Percentiles rank a stretch among this genome's conserved stretches.
Evolutionary conservation across 306 rosid species (phyloP).

Genomic region (Amphicarpaea edgeworthii): DNA sequence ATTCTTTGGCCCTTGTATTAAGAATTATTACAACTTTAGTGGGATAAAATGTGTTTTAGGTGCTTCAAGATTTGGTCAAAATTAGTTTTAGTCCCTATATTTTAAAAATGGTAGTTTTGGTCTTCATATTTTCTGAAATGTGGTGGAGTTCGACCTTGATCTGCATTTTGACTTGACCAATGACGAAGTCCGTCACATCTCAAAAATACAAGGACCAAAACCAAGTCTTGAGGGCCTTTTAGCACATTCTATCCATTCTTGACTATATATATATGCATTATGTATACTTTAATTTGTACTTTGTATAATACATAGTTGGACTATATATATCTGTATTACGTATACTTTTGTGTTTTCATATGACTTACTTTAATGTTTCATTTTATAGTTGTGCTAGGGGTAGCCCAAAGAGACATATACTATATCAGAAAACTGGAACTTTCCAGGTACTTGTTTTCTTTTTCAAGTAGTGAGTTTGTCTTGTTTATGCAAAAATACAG

Average conservation of each 20-base stretch:
- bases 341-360: conserved; percentile 16
- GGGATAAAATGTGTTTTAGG: background rate
- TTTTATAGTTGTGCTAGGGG: conserved; percentile 93
- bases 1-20: background rate
- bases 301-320: background rate
- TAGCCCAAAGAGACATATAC: conserved; percentile 79
- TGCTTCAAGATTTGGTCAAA: background rate
- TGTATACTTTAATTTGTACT: background rate
- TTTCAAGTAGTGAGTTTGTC: background rate
- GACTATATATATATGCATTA: background rate
- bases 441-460: conserved; percentile 76
- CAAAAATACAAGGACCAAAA: background rate
- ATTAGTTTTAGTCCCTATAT: background rate
- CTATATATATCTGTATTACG: background rate
- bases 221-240: background rate
- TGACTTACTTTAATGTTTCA: conserved; percentile 43
- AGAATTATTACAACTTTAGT: background rate
- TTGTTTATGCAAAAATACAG: background rate
- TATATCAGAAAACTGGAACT: conserved; percentile 67
- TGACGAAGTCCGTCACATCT: background rate
- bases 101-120: background rate
- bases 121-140: background rate
- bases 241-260: background rate
- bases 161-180: background rate
- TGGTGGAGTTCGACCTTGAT: background rate